Conservation (phyloP, 2,329 filamentous ascomycete species). For the Chaetomium sp. region DNA sequence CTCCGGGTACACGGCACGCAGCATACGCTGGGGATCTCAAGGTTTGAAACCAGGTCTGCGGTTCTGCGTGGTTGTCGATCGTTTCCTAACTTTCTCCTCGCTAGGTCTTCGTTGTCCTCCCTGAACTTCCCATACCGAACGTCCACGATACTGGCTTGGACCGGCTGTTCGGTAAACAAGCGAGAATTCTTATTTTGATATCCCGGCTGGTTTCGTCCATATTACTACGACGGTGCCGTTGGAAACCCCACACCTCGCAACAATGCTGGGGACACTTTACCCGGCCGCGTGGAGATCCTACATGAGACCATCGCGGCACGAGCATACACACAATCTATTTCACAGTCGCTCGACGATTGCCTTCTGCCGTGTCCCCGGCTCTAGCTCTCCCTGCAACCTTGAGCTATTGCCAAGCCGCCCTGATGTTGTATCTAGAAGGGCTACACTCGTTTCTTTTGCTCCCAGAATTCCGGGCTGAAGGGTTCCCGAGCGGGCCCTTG, state of each 20-base stretch:
- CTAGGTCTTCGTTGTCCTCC: too few species aligned
- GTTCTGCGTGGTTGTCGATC: too few species aligned
- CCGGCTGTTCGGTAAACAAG: neutral
- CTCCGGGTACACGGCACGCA: too few species aligned
- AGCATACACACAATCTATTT: neutral
- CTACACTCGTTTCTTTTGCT: constrained; percentile 7
- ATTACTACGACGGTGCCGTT: constrained; percentile 13
- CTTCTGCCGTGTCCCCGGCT: neutral
- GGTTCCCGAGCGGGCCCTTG: constrained; percentile 3
- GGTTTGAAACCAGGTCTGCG: too few species aligned
- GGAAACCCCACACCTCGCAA: constrained; percentile 13
- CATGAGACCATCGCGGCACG: constrained; percentile 12
- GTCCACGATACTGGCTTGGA: neutral
- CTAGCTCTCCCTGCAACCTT: neutral
- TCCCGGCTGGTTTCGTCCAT: constrained; percentile 1
- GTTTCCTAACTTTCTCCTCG: too few species aligned
- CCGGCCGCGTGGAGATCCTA: constrained; percentile 15
- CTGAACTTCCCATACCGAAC: too few species aligned
- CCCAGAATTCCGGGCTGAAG: constrained; percentile 20
- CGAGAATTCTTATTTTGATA: neutral
- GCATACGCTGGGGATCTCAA: too few species aligned
- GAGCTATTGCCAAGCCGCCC: neutral
- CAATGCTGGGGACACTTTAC: constrained; percentile 13
- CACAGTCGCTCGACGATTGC: too few species aligned
- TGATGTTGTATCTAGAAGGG: constrained; percentile 3